A percentile compares a stretch with the other conserved stretches of the same genome.
phyloP scores from a whole-genome alignment of 2,329 filamentous ascomycete genomes.

The Colletotrichum coccodes region DNA sequence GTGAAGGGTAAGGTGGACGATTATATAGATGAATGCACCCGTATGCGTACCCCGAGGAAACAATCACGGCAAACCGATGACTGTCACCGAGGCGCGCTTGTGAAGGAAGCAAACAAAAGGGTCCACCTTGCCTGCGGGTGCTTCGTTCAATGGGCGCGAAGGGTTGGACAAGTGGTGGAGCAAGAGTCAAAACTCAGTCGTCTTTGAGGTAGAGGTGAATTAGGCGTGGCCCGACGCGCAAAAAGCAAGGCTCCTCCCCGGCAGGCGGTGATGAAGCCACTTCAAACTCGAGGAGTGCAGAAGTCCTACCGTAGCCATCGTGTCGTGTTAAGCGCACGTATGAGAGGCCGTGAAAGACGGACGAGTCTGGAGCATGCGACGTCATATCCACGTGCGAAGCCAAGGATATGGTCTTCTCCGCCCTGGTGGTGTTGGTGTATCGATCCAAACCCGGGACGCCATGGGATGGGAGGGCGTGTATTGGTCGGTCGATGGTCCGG shows the following conservation, averaged over 20 bases:
- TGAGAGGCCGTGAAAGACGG: constrained; percentile 4
- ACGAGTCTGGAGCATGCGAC: constrained; percentile 11
- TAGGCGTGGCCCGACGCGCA: constrained; percentile 2
- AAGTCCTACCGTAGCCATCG: neutral
- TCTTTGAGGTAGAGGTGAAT: neutral
- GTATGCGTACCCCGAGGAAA: neutral
- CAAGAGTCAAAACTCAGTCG: neutral
- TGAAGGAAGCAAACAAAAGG: neutral
- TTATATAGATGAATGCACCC: constrained; percentile 4
- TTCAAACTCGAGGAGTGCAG: neutral
- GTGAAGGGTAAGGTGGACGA: neutral
- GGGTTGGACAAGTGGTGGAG: constrained; percentile 2
- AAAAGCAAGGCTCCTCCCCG: neutral
- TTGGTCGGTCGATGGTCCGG: neutral
- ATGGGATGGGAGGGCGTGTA: neutral
- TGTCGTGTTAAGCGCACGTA: constrained; percentile 29
- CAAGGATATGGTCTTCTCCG: constrained; percentile 15
- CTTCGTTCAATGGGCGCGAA: neutral
- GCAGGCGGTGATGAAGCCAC: neutral
- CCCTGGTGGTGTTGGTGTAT: neutral
- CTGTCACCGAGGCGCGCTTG: constrained; percentile 11
- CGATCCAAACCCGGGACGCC: neutral
- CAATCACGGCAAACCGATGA: neutral
- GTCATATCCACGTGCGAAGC: constrained; percentile 18
- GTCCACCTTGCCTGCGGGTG: neutral